Evolutionary conservation across 257 asterid species (phyloP).

Genomic region (Scutellaria baicalensis): DNA sequence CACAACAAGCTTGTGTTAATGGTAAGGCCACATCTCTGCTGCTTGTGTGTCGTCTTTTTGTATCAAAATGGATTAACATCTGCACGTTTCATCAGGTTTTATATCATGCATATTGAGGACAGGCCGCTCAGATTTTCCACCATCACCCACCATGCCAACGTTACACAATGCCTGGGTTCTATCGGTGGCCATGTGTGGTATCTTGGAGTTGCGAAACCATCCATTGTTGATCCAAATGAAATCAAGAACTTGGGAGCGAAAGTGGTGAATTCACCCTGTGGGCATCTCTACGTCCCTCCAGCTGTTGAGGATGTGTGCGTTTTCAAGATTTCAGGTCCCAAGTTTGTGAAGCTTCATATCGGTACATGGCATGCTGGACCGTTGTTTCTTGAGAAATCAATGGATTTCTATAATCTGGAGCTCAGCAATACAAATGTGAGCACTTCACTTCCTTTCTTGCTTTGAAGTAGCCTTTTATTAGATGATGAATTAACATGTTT

Average conservation of each 20-base stretch:
- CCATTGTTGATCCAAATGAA: slow-evolving; percentile 43
- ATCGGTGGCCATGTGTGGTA: slow-evolving; percentile 83
- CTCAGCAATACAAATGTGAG: slow-evolving; percentile 79
- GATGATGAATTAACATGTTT: background rate
- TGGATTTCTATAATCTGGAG: slow-evolving; percentile 91
- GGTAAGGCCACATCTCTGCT: too few species aligned
- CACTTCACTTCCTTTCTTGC: background rate
- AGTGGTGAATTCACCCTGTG: slow-evolving; percentile 42
- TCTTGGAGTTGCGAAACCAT: slow-evolving; percentile 86
- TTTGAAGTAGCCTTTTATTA: background rate
- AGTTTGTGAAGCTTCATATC: slow-evolving; percentile 61
- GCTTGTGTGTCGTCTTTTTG: background rate
- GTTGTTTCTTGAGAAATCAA: slow-evolving; percentile 41
- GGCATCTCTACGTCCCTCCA: slow-evolving; percentile 71
- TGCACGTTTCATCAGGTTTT: slow-evolving; percentile 36
- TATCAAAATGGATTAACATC: background rate
- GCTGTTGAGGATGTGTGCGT: slow-evolving; percentile 56
- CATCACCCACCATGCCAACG: slow-evolving; percentile 84
- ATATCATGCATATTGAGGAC: slow-evolving; percentile 69
- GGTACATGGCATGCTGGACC: slow-evolving; percentile 99
- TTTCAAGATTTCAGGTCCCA: slow-evolving; percentile 76
- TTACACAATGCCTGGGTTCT: slow-evolving; percentile 90
- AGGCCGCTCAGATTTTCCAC: slow-evolving; percentile 53
- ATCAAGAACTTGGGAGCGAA: slow-evolving; percentile 10
- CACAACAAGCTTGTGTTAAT: background rate